A percentile compares a stretch with the other conserved stretches of the same genome.
These are phyloP conservation scores for Candida rishiriensis DNA, from an alignment of 805 yeast species.

Conservation along the genomic window DNA sequence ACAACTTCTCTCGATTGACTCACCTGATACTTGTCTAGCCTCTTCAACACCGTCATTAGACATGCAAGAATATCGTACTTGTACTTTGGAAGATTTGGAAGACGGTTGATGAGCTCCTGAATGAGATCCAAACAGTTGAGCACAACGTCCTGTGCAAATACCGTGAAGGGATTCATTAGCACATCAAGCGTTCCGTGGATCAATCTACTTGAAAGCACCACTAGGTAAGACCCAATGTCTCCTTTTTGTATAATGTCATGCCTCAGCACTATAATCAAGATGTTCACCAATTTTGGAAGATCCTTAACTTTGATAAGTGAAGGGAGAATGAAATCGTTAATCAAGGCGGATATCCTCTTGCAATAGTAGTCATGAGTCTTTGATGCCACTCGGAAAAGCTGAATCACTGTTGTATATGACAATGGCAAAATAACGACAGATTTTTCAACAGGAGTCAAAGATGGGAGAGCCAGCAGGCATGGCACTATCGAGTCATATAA, in stretches of 20 bases:
- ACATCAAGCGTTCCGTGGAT: conserved; percentile 21
- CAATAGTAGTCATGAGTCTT: conserved; percentile 6
- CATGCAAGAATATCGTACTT: conserved; percentile 26
- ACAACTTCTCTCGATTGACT: not conserved
- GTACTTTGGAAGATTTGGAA: conserved; percentile 4
- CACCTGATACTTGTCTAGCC: conserved; percentile 8
- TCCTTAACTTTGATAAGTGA: conserved; percentile 24
- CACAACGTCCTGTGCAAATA: conserved; percentile 11
- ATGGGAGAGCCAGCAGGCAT: conserved; percentile 26
- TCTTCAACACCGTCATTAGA: conserved; percentile 7
- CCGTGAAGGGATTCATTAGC: conserved; percentile 24
- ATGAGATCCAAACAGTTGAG: conserved; percentile 5
- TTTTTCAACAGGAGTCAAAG: conserved; percentile 23
- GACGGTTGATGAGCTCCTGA: not conserved
- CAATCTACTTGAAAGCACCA: conserved; percentile 19
- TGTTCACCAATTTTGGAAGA: conserved; percentile 14
- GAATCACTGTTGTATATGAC: conserved; percentile 20
- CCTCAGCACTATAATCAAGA: conserved; percentile 8
- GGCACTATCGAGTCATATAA: conserved; percentile 24
- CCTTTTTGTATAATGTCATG: conserved; percentile 5
- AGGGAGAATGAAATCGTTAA: conserved; percentile 25
- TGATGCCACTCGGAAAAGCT: conserved; percentile 9
- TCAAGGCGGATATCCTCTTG: conserved; percentile 14
- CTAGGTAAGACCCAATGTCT: conserved; percentile 11
- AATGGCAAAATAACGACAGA: conserved; percentile 16